phyloP scores from a whole-genome alignment of 371 early-diverging fungal genomes.

The Batkoa obscura region DNA sequence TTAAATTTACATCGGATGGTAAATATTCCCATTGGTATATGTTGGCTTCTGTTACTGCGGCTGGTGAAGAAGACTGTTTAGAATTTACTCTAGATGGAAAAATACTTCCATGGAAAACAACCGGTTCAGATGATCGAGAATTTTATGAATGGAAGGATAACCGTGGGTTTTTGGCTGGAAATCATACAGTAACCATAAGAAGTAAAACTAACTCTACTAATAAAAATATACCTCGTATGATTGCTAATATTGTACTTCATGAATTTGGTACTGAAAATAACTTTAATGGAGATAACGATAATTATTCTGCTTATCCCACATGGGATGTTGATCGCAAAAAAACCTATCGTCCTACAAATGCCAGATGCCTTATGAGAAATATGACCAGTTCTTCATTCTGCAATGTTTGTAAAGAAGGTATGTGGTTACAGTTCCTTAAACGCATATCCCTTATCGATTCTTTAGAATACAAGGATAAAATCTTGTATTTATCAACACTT shows the following conservation, averaged over 20 bases:
- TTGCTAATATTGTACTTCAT: conserved; percentile 20
- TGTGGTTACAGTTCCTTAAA: conserved; percentile 24
- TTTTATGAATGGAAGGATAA: conserved; percentile 19
- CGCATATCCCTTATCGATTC: conserved; percentile 25
- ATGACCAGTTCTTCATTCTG: conserved; percentile 25
- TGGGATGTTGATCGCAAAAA: conserved; percentile 15
- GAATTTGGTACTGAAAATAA: conserved; percentile 24
- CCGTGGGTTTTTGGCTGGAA: conserved; percentile 18
- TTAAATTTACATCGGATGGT: conserved; percentile 25
- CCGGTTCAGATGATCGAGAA: conserved; percentile 23
- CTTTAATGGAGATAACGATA: conserved; percentile 16
- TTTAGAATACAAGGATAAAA: no score
- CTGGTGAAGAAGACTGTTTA: conserved; percentile 17
- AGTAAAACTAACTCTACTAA: background rate
- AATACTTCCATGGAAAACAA: conserved; percentile 19
- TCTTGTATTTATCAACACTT: no score
- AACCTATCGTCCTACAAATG: conserved; percentile 27
- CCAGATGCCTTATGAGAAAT: conserved; percentile 35
- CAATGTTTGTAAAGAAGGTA: conserved; percentile 30
- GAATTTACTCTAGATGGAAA: conserved; percentile 21
- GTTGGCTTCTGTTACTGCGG: conserved; percentile 26
- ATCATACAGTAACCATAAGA: conserved; percentile 11
- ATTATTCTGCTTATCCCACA: conserved; percentile 31
- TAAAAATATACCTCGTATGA: background rate
- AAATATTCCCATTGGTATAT: conserved; percentile 21